Evolutionary conservation across 371 early-diverging fungal genomes (phyloP), one percentile per base, ranked within the genome.

Genomic region (Saksenaea vasiformis): DNA sequence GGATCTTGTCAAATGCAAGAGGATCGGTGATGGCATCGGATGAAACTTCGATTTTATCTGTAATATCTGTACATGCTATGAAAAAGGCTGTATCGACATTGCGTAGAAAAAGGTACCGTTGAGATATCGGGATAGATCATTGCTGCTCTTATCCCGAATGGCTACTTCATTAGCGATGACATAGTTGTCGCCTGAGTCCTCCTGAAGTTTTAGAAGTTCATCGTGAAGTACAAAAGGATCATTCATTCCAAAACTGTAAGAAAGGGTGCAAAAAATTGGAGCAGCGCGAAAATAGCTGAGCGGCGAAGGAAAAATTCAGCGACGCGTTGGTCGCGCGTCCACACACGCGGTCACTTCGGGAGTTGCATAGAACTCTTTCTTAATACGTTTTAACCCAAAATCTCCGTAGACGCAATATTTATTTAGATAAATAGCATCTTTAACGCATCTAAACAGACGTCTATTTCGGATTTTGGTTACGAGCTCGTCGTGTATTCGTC

Each of bases 141-240:
- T 76, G 55, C 84, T 83, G 47, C 77, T 84, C 62, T 80, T 73
- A 63, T 88, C 83, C 27, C 78, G 74, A 54, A 92, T 80, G 22
- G 79, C 66, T 22, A 87, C 79, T 69, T 87, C 89, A 57, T 81
- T 79, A 4, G 84, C 74, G 27, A 91, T 81, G 54, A 72, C 76
- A 47, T 79, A 82, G n/a, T 67, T 66, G 3, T 38, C n/a, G 10
- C 74, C 53, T 31, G 82, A 80, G 61, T 85, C 84, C 61, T 90
- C 88, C 58, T 91, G 92, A 43, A 91, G 80, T 43, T 76, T 77
- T 34, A 87, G 67, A 51, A 93, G 80, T 70, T 93, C 89, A 64
- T 91, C 91, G 65, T 91, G 89, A 57, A 93, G 83, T 37, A 78
- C 70, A 69, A 91, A 90, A n/a, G 68, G 62, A 44, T 65, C 70